phyloP scores from a whole-genome alignment of 129 eudicot species.

The Silybum marianum region DNA sequence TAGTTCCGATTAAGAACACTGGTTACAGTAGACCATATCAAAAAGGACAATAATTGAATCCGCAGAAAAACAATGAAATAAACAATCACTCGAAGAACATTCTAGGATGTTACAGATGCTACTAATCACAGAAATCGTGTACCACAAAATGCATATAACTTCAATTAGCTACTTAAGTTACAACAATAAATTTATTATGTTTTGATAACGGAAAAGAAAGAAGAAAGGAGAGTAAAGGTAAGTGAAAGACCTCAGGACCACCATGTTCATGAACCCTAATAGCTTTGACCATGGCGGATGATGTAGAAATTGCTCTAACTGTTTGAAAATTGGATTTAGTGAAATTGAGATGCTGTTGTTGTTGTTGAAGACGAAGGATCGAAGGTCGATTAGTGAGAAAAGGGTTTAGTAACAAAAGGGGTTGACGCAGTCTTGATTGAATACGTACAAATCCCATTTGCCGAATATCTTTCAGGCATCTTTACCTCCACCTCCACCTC shows the following conservation, averaged over 20 bases:
- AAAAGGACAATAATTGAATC: neutral
- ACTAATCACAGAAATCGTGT: neutral
- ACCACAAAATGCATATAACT: neutral
- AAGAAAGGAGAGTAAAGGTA: neutral
- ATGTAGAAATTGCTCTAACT: constrained; percentile 21
- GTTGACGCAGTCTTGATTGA: constrained; percentile 7
- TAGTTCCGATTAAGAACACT: neutral
- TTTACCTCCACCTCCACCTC: too few relatives aligned
- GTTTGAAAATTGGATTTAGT: constrained; percentile 11
- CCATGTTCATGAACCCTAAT: constrained; percentile 78
- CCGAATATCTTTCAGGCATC: neutral
- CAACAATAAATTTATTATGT: neutral
- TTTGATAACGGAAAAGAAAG: neutral
- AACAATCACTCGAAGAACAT: neutral
- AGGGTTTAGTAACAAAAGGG: constrained; percentile 16
- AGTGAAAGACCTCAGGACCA: constrained; percentile 64
- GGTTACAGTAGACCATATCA: neutral
- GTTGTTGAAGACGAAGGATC: constrained; percentile 3
- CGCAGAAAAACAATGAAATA: neutral
- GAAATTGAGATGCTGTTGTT: constrained; percentile 10
- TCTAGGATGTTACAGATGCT: constrained; percentile 11
- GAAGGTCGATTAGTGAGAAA: constrained; percentile 13
- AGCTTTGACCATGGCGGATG: constrained; percentile 67
- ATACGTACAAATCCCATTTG: constrained; percentile 15
- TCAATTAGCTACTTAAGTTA: neutral